Evolutionary conservation across 805 yeast species (phyloP).

Genomic region (Yamadazyma akitaensis): DNA sequence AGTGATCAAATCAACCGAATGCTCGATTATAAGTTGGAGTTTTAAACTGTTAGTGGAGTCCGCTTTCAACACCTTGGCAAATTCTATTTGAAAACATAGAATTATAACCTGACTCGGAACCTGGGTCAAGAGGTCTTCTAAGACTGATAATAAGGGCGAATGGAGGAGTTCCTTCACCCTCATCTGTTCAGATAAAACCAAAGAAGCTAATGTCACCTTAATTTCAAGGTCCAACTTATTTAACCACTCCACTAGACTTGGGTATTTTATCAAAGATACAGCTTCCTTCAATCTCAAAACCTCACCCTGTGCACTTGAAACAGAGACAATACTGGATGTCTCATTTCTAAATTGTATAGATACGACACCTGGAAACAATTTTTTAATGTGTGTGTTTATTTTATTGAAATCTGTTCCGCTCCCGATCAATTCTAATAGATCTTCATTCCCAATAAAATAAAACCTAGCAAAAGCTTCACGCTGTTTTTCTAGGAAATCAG

Average conservation of each 20-base stretch:
- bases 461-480: slow-evolving; percentile 76
- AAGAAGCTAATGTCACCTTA: slow-evolving; percentile 43
- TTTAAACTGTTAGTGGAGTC: not conserved
- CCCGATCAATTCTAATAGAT: slow-evolving; percentile 79
- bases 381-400: slow-evolving; percentile 60
- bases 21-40: not conserved
- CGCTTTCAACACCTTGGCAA: slow-evolving; percentile 46
- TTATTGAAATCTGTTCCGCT: slow-evolving; percentile 43
- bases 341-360: slow-evolving; percentile 35
- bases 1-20: not conserved
- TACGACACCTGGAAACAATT: slow-evolving; percentile 68
- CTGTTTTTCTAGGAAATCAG: slow-evolving; percentile 78
- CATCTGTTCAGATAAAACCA: slow-evolving; percentile 14
- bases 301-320: slow-evolving; percentile 70
- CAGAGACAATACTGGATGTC: slow-evolving; percentile 36
- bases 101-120: slow-evolving; percentile 57
- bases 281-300: slow-evolving; percentile 38
- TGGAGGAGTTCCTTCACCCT: not conserved
- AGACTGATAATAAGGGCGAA: not conserved
- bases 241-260: slow-evolving; percentile 62
- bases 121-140: slow-evolving; percentile 27
- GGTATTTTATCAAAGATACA: slow-evolving; percentile 40
- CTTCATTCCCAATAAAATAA: slow-evolving; percentile 88
- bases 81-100: slow-evolving; percentile 53
- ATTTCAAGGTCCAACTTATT: slow-evolving; percentile 52